A percentile compares a stretch with the other conserved stretches of the same genome.
phyloP scores from a whole-genome alignment of 2,329 filamentous ascomycete genomes.

The Cercospora zeina region DNA sequence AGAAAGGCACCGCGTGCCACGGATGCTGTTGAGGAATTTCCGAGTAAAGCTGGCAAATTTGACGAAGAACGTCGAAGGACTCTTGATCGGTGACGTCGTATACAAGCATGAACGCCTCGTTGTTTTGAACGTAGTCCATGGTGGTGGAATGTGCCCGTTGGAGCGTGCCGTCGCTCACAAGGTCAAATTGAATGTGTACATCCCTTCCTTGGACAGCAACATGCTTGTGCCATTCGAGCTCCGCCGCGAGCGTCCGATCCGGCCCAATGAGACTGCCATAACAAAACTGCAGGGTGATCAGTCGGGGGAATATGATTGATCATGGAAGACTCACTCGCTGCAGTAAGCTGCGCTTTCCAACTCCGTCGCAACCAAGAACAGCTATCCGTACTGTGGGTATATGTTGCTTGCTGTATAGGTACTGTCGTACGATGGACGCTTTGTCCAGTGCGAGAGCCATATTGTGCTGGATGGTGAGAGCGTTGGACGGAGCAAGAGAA shows the following conservation, averaged over 20 bases:
- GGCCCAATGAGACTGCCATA: conserved; percentile 19
- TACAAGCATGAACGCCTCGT: conserved; percentile 19
- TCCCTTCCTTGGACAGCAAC: conserved; percentile 20
- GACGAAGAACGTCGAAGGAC: conserved; percentile 15
- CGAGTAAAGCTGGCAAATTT: conserved; percentile 7
- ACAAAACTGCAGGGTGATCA: conserved; percentile 15
- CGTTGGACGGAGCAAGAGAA: not conserved
- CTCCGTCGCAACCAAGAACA: conserved; percentile 16
- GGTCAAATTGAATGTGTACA: conserved; percentile 19
- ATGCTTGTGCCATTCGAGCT: conserved; percentile 23
- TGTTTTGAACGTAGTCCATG: conserved; percentile 15
- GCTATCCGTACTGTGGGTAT: conserved; percentile 20
- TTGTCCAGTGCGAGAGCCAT: conserved; percentile 18
- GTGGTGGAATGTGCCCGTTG: conserved; percentile 7
- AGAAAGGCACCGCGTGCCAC: conserved; percentile 11
- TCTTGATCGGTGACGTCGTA: conserved; percentile 19
- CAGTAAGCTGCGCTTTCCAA: conserved; percentile 21
- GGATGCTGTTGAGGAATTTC: conserved; percentile 17
- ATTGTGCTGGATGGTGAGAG: not conserved
- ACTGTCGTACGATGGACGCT: conserved; percentile 15
- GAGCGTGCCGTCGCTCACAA: conserved; percentile 7
- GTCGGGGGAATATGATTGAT: not conserved
- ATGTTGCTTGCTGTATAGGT: conserved; percentile 18
- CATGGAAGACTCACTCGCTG: conserved; percentile 10
- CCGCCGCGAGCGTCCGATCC: conserved; percentile 4